Percentiles rank a stretch among this genome's conserved stretches.
These are phyloP conservation scores for Leucosporidium yakuticum DNA, from an alignment of 768 basidiomycete genomes.

Conservation along the genomic window DNA sequence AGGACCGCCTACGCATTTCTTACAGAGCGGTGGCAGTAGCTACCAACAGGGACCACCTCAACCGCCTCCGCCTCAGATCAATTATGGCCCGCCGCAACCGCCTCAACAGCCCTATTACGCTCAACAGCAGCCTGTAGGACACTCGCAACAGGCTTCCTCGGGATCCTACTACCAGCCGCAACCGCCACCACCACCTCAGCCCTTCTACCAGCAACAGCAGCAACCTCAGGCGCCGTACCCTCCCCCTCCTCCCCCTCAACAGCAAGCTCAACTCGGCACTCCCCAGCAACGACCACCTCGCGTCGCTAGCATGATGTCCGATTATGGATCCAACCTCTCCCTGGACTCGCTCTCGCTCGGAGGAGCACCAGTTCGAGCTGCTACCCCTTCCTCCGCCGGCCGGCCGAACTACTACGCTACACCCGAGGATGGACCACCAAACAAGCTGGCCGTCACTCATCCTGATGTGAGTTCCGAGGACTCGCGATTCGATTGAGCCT, in stretches of 20 bases:
- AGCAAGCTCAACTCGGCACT: background rate
- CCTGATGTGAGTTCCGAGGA: conserved; percentile 10
- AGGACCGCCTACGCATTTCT: background rate
- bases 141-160: conserved; percentile 4
- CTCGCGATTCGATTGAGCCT: background rate
- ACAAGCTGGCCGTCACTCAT: conserved; percentile 27
- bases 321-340: background rate
- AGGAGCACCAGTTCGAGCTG: background rate
- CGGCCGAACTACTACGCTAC: conserved; percentile 22
- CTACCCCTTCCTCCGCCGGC: background rate
- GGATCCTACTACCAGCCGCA: conserved; percentile 12
- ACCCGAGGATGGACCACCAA: conserved; percentile 30
- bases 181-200: conserved; percentile 8
- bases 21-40: background rate
- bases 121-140: background rate
- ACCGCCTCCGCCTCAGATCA: background rate
- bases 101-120: conserved; percentile 8
- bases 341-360: conserved; percentile 3
- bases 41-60: background rate
- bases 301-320: background rate
- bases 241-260: background rate
- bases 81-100: background rate
- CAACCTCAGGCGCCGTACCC: conserved; percentile 3
- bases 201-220: conserved; percentile 12
- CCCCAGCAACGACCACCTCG: background rate